These are phyloP conservation scores for Globisporangium okanoganense DNA, from an alignment of 352 stramenopile genomes.

Conservation along the genomic window DNA sequence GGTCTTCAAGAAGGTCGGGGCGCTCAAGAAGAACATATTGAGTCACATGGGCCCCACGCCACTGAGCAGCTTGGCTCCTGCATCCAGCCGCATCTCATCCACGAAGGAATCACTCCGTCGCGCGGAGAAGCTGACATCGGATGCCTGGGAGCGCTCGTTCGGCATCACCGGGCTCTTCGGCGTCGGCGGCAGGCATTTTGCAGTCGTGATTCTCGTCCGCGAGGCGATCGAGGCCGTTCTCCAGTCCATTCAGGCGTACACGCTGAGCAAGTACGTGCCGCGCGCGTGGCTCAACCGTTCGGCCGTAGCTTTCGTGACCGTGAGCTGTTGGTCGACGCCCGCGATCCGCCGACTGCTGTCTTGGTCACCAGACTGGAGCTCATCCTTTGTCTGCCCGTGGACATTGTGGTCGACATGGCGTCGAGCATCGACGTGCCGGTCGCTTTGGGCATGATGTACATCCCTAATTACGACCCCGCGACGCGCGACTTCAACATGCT, in stretches of 20 bases:
- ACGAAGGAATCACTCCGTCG: too few relatives aligned
- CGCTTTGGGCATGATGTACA: neutral
- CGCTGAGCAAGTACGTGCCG: constrained; percentile 16
- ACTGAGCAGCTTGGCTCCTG: too few relatives aligned
- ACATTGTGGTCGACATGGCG: constrained; percentile 4
- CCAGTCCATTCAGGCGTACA: constrained; percentile 27
- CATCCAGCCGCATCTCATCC: too few relatives aligned
- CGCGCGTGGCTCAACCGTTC: constrained; percentile 11
- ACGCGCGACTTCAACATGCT: neutral
- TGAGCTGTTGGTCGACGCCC: neutral
- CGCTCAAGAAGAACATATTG: too few relatives aligned
- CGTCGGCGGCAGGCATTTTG: too few relatives aligned
- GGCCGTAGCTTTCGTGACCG: too few relatives aligned
- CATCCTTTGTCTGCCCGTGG: constrained; percentile 7
- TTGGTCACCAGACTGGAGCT: neutral
- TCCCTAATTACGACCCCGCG: neutral
- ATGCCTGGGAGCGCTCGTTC: too few relatives aligned
- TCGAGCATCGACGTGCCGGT: constrained; percentile 1
- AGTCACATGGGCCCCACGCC: too few relatives aligned
- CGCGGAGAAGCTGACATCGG: too few relatives aligned
- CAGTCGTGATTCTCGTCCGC: neutral
- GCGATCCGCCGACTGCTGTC: neutral
- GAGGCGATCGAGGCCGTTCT: constrained; percentile 22
- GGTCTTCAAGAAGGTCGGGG: too few relatives aligned
- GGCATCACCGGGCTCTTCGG: too few relatives aligned